Evolutionary conservation across 2,329 filamentous ascomycete genomes (phyloP).

Genomic region (Ophiostoma ips): DNA sequence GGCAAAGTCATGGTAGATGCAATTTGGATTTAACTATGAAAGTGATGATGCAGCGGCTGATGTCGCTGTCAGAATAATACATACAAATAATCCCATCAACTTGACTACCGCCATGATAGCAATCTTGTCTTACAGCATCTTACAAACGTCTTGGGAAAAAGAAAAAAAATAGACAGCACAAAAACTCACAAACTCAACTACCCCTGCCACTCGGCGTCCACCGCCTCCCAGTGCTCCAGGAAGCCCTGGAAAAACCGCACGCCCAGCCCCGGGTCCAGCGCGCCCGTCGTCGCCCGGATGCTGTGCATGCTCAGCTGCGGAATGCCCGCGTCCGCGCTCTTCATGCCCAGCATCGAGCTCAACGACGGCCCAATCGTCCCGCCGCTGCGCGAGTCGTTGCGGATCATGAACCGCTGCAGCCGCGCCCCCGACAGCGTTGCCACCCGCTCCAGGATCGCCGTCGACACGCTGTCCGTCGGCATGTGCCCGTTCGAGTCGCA

Average conservation of each 20-base stretch:
- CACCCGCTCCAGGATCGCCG: conserved; percentile 63
- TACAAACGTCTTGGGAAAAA: neutral
- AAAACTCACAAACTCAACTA: neutral
- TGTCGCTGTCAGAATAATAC: no score
- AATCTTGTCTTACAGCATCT: no score
- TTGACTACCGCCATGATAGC: no score
- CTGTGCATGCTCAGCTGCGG: conserved; percentile 91
- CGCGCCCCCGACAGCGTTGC: conserved; percentile 58
- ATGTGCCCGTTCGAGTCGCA: conserved; percentile 87
- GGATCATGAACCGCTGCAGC: conserved; percentile 84
- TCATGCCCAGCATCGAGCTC: conserved; percentile 63
- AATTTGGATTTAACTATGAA: no score
- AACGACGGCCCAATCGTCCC: conserved; percentile 94
- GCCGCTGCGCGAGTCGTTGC: conserved; percentile 79
- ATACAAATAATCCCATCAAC: no score
- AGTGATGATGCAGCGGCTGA: no score
- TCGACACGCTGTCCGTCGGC: conserved; percentile 83
- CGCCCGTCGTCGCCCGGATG: conserved; percentile 76
- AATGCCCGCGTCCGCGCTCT: conserved; percentile 76
- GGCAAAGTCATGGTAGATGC: no score
- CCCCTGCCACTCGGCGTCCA: conserved; percentile 61
- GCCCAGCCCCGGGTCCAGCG: conserved; percentile 73
- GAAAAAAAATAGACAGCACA: neutral
- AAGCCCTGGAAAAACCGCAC: conserved; percentile 84
- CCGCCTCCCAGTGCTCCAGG: conserved; percentile 69